Base-by-base conservation (phyloP, 371 early-diverging fungal genomes). In the Mycotypha africana region DNA sequence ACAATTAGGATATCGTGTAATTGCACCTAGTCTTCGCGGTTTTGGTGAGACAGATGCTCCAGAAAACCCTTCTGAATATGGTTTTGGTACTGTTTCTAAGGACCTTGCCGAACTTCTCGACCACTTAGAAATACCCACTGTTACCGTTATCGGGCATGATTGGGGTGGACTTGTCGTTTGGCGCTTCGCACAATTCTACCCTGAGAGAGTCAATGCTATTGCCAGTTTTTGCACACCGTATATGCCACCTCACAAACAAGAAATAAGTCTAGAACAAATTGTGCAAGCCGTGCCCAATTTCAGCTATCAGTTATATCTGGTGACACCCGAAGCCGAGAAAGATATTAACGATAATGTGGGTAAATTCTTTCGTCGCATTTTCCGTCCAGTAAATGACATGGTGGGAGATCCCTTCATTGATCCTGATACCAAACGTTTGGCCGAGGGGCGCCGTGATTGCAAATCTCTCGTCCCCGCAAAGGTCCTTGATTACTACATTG, bases 101-200 rank as follows among this genome's bases (percentile, higher is more conserved):
- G 84, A 88, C 42, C 36, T 88, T 17, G 71, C 42, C 21, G 75
- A 56, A 14, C 60, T 90, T 19, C 62, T 88, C 39, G 84, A 86
- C 45, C 66, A 74, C 25, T 58, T 85, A 30, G 40, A 76, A 21
- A 60, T 82, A 15, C 72, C 75, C 23, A 76, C 69, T n/a, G 79
- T 81, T 12, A 78, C 80, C 1, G 74, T 83, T 16, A 49, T 84
- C 30, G 86, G 86, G 21, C 89, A 88, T 53, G 89, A 88, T 58
- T 88, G 87, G 81, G 89, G 89, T 43, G 89, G 85, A 51, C 43
- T 65, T 23, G 40, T 76, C 11, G 84, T 65, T 24, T 89, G 86
- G 86, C 64, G 86, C 10, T 76, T 85, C 46, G 71, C 75, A 10
- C 69, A 82, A 42, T 81, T 76, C 57, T 69, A 79, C 46, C 86